Evolutionary conservation across 139 green algal species (phyloP), one percentile per base, ranked within the genome.

Genomic region (Closterium sp.): DNA sequence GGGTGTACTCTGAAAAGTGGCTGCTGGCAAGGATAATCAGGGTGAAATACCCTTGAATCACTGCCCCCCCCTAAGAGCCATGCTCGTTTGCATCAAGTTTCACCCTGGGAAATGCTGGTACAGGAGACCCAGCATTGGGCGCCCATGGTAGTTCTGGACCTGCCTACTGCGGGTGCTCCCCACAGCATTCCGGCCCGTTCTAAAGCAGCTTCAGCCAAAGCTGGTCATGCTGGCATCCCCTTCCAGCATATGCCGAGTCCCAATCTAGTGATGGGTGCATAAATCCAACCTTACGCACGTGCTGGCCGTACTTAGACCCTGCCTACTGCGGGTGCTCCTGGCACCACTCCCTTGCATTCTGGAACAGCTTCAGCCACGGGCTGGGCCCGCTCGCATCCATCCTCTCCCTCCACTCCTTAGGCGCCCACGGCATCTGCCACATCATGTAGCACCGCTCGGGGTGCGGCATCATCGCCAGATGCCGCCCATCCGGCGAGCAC

Each of bases 381-480:
- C 95, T 95, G 3, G 97, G 96, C 3, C 97, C 97, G 33, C 96
- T 95, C 84, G 91, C 90, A 16, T 96, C 84, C 8, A 95, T 43
- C 21, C 38, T n/a, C 25, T 28, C 28, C 87, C 84, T 93, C 87
- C 88, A 95, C 25, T 94, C 90, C n/a, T 33, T n/a, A 12, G 94
- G 94, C 28, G 87, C 84, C 89, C 89, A 94, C 19, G 94, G 89
- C 12, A 93, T 88, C 92, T 94, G 98, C 98, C 98, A 99, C 28
- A 95, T 96, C 6, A 99, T 91, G 96, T 98, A 99, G 94, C 96
- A 95, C 84, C 98, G 95, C 96, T 99, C 98, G 0, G 98, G 98
- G 94, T 99, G 98, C 0, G 98, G 98, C 98, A 99, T 99, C 96
- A 99, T 98, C 23, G 98, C 98, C 90, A 99, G 95, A 95, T 99